phyloP scores from a whole-genome alignment of 2,329 filamentous ascomycete genomes.

The Coniella vitis region DNA sequence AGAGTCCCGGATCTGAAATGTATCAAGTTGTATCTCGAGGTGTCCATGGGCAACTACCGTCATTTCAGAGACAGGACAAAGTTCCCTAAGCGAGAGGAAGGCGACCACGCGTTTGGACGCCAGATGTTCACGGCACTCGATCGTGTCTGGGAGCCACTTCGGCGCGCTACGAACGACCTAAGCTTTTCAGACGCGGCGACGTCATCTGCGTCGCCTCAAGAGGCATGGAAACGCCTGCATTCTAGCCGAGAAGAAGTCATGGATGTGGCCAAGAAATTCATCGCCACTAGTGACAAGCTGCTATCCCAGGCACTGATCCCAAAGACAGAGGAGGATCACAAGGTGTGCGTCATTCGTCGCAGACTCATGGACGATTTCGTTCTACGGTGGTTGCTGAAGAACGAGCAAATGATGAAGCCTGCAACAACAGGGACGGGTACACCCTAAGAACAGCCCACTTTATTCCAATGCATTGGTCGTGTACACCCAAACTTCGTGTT shows the following conservation, averaged over 20 bases:
- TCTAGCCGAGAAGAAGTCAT: conserved; percentile 5
- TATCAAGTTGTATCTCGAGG: conserved; percentile 49
- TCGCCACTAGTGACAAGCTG: conserved; percentile 15
- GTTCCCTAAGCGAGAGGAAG: conserved; percentile 21
- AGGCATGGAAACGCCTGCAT: conserved; percentile 19
- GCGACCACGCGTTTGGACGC: conserved; percentile 38
- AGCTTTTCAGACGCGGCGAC: conserved; percentile 26
- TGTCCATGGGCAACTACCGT: conserved; percentile 43
- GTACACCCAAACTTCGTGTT: too few species aligned
- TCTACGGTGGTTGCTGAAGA: not conserved
- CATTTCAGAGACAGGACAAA: conserved; percentile 29
- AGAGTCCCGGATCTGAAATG: conserved; percentile 42
- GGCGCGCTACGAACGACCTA: conserved; percentile 25
- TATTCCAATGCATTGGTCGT: too few species aligned
- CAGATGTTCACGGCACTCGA: conserved; percentile 46
- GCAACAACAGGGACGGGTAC: not conserved
- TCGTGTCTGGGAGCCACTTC: conserved; percentile 44
- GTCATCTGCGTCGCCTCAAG: conserved; percentile 18
- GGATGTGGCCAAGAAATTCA: conserved; percentile 7
- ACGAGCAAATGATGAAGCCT: not conserved
- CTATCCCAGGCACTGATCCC: conserved; percentile 9
- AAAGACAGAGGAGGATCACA: conserved; percentile 2
- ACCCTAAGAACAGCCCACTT: not conserved
- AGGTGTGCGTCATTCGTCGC: conserved; percentile 4
- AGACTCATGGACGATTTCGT: conserved; percentile 8